A percentile compares a stretch with the other conserved stretches of the same genome.
Evolutionary conservation across 2,329 filamentous ascomycete species (phyloP).

Genomic region (Aureobasidium sp.): DNA sequence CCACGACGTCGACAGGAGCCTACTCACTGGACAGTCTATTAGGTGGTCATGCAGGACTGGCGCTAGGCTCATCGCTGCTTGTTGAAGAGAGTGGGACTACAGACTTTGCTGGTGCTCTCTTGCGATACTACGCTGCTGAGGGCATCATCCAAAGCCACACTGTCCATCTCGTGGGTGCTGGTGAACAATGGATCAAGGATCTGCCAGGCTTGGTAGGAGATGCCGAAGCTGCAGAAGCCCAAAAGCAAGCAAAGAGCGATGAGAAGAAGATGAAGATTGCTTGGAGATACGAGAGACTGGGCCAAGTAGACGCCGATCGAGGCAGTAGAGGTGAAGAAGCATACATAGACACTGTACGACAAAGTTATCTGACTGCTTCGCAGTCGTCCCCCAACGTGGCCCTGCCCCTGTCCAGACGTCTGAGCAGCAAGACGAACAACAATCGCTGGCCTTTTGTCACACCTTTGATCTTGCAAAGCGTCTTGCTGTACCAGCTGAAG

Average conservation of each 20-base stretch:
- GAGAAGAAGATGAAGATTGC: constrained; percentile 94
- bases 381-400: constrained; percentile 13
- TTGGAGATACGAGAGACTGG: constrained; percentile 87
- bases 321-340: constrained; percentile 50
- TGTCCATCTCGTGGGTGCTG: constrained; percentile 75
- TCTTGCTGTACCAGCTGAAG: constrained; percentile 33
- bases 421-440: constrained; percentile 18
- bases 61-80: constrained; percentile 71
- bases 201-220: constrained; percentile 63
- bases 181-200: constrained; percentile 72
- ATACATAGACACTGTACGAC: constrained; percentile 7
- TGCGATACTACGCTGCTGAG: constrained; percentile 87
- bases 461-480: constrained; percentile 46
- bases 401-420: background rate
- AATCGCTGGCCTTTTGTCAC: constrained; percentile 38
- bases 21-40: constrained; percentile 75
- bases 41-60: constrained; percentile 76
- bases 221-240: constrained; percentile 32
- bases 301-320: constrained; percentile 51
- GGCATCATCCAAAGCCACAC: constrained; percentile 85
- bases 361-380: constrained; percentile 12
- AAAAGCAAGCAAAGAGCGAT: constrained; percentile 33
- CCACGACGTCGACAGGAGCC: constrained; percentile 86
- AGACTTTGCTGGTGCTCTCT: constrained; percentile 76
- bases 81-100: constrained; percentile 88